Conservation (phyloP, 345 rosid species). For the Heritiera fomes region DNA sequence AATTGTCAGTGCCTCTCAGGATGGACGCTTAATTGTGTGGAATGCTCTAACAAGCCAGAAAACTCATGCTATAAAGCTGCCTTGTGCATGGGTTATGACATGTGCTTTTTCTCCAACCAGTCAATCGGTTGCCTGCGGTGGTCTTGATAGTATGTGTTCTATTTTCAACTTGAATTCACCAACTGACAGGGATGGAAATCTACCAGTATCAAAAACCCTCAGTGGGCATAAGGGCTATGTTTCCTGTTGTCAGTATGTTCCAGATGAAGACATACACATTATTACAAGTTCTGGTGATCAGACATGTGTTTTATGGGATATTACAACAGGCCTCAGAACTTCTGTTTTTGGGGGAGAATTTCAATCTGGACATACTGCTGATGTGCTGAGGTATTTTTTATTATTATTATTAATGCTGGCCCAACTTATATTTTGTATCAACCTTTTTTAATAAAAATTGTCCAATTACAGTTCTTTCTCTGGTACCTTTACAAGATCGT, state of each 20-base stretch:
- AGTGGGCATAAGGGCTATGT: conserved; percentile 93
- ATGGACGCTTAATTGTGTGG: conserved; percentile 93
- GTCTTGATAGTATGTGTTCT: conserved; percentile 91
- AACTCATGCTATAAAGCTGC: conserved; percentile 91
- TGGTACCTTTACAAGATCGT: not conserved
- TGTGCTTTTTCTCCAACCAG: conserved; percentile 96
- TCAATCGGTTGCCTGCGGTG: conserved; percentile 96
- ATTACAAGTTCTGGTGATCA: conserved; percentile 92
- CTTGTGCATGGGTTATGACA: conserved; percentile 98
- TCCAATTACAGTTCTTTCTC: not conserved
- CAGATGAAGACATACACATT: conserved; percentile 82
- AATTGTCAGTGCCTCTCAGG: conserved; percentile 95
- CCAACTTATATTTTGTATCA: conserved; percentile 6
- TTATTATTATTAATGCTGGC: not conserved
- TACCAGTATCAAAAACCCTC: conserved; percentile 76
- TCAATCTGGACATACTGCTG: conserved; percentile 97
- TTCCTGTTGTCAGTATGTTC: conserved; percentile 91
- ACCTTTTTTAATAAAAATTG: not conserved
- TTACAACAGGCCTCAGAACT: conserved; percentile 89
- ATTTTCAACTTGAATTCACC: conserved; percentile 87
- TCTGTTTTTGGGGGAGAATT: conserved; percentile 96
- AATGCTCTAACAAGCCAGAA: conserved; percentile 97
- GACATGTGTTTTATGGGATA: conserved; percentile 94
- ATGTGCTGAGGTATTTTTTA: conserved; percentile 70
- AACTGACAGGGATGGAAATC: conserved; percentile 77